Evolutionary conservation across 306 rosid genomes (phyloP), one percentile per base, ranked within the genome.

Genomic region (Vigna radiata): DNA sequence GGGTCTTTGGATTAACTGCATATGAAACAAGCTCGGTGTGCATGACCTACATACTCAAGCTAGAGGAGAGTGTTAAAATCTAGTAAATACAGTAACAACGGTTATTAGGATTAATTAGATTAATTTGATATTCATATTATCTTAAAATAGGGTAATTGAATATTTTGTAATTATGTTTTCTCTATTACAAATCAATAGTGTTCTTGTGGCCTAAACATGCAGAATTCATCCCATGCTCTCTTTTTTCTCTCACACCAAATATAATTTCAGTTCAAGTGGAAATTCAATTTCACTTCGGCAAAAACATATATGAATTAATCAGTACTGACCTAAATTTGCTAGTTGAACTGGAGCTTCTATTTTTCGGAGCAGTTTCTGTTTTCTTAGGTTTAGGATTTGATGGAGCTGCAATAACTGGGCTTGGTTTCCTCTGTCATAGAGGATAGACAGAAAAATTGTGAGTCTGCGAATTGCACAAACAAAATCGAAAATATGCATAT

Each of bases 381-480:
- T 91, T 96, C 90, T 89, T 93, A 16, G 91, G 86, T 90, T 82
- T 93, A 77, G 94, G 90, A 83, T 87, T 88, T 17, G 80, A 68
- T 56, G 84, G 91, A 77, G 91, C 80, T 52, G 87, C 64, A 74
- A 75, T 52, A 48, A 78, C 76, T 46, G 91, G 79, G 47, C 81
- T n/a, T 21, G 68, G 33, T 79, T 85, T 90, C 78, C 66, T 90
- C 93, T 84, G 87, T 75, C 72, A 73, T 54, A 31, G n/a, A 73
- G 67, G 66, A 72, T 39, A 25, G 60, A 63, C 41, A 17, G 31
- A 48, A 69, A 73, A 64, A 65, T n/a, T 19, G 29, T 77, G 66
- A 86, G 75, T 69, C 69, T 36, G 67, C 27, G 67, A 47, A 56
- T 36, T 18, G 66, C 50, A 59, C 11, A 52, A 48, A 66, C 39